Conservation (phyloP, 208 protist species). For the Porcisia deanei region DNA sequence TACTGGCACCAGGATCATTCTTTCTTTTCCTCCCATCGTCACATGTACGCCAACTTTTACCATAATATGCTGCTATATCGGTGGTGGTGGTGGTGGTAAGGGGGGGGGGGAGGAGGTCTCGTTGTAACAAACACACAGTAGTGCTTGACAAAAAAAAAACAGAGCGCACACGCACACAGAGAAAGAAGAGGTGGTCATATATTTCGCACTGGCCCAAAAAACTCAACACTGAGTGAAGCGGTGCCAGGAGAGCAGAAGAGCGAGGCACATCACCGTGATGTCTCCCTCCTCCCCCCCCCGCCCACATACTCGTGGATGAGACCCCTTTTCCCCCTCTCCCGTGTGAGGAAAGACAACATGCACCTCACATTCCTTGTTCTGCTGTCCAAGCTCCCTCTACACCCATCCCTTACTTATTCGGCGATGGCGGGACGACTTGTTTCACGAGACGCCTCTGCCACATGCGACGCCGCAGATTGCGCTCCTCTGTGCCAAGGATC, state of each 20-base stretch:
- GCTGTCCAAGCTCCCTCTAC: background rate
- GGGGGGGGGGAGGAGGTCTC: no score
- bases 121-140: no score
- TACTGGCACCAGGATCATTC: background rate
- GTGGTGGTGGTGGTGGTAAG: no score
- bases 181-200: no score
- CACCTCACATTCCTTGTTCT: background rate
- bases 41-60: background rate
- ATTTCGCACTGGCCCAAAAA: no score
- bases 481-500: slow-evolving; percentile 26
- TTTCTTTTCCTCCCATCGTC: background rate
- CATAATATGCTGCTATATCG: no score
- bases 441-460: slow-evolving; percentile 58
- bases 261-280: no score
- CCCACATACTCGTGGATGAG: no score
- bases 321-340: background rate
- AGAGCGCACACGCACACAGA: background rate
- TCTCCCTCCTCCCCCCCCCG: no score
- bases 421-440: background rate
- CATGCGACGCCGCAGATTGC: slow-evolving; percentile 59
- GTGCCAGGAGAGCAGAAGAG: no score
- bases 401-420: background rate
- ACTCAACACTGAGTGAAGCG: no score
- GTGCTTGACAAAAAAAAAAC: no score
- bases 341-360: background rate